phyloP scores from a whole-genome alignment of 306 rosid species.

The Vigna trinervia region DNA sequence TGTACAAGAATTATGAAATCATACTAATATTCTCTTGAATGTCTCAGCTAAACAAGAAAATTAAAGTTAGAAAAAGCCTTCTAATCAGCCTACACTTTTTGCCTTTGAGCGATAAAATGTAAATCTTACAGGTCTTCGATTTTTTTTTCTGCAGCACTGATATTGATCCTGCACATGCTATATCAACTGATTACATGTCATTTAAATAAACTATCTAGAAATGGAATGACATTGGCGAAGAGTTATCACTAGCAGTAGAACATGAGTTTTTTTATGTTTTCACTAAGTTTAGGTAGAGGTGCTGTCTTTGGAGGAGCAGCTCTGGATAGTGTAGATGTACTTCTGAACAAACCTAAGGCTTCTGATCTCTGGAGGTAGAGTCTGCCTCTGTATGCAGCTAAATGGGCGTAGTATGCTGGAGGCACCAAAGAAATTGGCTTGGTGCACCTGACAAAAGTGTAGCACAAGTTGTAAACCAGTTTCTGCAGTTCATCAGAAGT shows the following conservation, averaged over 20 bases:
- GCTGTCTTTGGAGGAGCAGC: constrained; percentile 81
- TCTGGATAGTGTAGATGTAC: constrained; percentile 62
- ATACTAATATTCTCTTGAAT: constrained; percentile 2
- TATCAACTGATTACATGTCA: constrained; percentile 17
- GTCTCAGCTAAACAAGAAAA: constrained; percentile 13
- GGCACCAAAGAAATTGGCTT: constrained; percentile 99
- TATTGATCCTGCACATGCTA: constrained; percentile 25
- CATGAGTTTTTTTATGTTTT: constrained; percentile 90
- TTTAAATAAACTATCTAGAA: constrained; percentile 2
- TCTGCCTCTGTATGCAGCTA: constrained; percentile 96
- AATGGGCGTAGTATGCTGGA: constrained; percentile 95
- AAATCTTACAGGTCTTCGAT: constrained; percentile 30
- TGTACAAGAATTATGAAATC: constrained; percentile 5
- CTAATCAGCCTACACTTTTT: constrained; percentile 35
- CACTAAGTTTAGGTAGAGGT: constrained; percentile 86
- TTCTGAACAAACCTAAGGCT: constrained; percentile 54
- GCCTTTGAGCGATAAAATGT: constrained; percentile 23
- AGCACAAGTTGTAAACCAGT: constrained; percentile 85
- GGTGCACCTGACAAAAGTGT: constrained; percentile 90
- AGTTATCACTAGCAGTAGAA: constrained; percentile 75
- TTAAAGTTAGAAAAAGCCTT: constrained; percentile 5
- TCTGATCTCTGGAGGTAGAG: constrained; percentile 92
- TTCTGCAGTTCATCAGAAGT: constrained; percentile 95
- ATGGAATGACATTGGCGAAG: constrained; percentile 34
- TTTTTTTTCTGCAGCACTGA: constrained; percentile 24